Percentiles rank a stretch among this genome's conserved stretches.
These are phyloP conservation scores for Diaporthe velutina DNA, from an alignment of 2,329 filamentous ascomycete species.

Conservation along the genomic window DNA sequence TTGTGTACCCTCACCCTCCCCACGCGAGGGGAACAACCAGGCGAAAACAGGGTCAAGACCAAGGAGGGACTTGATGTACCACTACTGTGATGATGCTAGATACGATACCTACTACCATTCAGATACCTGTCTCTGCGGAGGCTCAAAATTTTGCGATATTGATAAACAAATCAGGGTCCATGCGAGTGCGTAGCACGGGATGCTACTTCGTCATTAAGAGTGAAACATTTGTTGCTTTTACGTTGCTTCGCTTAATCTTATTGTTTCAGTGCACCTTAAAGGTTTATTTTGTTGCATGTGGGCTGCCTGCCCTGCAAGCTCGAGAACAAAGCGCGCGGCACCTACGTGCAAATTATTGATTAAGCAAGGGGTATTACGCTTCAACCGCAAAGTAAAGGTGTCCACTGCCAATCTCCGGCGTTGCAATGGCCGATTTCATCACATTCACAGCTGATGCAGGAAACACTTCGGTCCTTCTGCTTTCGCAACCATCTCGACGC, in stretches of 20 bases:
- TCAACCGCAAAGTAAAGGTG: background rate
- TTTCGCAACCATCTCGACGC: background rate
- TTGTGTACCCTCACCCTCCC: background rate
- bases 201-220: background rate
- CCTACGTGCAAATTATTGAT: background rate
- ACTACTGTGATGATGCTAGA: conserved; percentile 16
- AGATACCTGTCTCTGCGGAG: conserved; percentile 27
- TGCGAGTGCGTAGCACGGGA: background rate
- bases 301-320: background rate
- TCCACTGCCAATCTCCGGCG: background rate
- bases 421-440: background rate
- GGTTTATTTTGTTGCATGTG: conserved; percentile 9
- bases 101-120: background rate
- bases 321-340: background rate
- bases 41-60: background rate
- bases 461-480: background rate
- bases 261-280: conserved; percentile 4
- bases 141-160: conserved; percentile 3
- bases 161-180: background rate
- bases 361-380: background rate
- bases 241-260: background rate
- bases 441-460: background rate
- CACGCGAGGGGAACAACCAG: background rate
- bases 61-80: conserved; percentile 2
- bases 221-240: conserved; percentile 3